Conservation (phyloP, 495 filamentous ascomycete species). For the Penicillium pancosmium region DNA sequence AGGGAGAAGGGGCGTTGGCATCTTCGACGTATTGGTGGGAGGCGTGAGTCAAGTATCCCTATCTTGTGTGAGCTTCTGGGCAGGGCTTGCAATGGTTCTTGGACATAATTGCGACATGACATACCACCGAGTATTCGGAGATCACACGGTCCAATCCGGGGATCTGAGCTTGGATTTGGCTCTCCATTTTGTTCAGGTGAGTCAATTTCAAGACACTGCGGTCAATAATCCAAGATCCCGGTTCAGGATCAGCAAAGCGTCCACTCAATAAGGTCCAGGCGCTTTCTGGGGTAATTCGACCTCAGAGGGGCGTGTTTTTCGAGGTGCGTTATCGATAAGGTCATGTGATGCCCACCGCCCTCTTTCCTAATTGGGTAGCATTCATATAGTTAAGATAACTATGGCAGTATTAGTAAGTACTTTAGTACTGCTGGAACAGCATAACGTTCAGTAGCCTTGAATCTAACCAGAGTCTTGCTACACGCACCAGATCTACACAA, state of each 20-base stretch:
- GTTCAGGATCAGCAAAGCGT: neutral
- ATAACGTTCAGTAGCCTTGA: too few relatives aligned
- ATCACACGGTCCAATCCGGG: slow-evolving; percentile 88
- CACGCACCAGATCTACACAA: neutral
- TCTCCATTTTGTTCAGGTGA: slow-evolving; percentile 67
- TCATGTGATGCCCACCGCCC: slow-evolving; percentile 19
- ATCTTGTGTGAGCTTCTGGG: slow-evolving; percentile 17
- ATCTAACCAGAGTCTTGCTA: neutral
- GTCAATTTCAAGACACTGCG: neutral
- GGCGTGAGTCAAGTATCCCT: slow-evolving; percentile 91
- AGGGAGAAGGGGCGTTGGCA: slow-evolving; percentile 64
- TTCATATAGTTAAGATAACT: too few relatives aligned
- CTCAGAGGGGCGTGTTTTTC: slow-evolving; percentile 31
- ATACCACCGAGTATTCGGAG: slow-evolving; percentile 83
- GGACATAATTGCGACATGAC: slow-evolving; percentile 19
- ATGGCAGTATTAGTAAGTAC: neutral
- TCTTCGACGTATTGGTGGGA: slow-evolving; percentile 81
- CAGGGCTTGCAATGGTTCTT: neutral
- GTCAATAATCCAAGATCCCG: slow-evolving; percentile 4
- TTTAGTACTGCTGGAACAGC: too few relatives aligned
- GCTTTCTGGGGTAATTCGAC: slow-evolving; percentile 16
- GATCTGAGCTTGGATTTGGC: slow-evolving; percentile 83
- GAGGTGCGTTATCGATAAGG: slow-evolving; percentile 34
- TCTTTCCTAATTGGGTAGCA: slow-evolving; percentile 1
- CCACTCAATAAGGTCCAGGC: neutral